Evolutionary conservation across 192 early-diverging fungal species (phyloP).

Genomic region (Phlyctochytrium bullatum): DNA sequence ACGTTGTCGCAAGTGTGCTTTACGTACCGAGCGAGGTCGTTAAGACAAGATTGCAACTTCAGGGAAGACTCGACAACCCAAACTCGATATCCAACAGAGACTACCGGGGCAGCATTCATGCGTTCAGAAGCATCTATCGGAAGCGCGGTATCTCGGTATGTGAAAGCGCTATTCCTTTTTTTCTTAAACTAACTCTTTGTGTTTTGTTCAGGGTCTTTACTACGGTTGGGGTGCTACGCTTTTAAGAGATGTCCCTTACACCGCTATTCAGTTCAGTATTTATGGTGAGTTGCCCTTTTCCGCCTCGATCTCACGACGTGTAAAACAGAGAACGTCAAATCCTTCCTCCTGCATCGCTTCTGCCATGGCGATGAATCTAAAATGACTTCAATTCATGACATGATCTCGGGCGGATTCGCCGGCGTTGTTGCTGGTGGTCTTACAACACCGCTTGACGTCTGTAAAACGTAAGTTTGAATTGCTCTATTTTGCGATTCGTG

Average conservation of each 20-base stretch:
- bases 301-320: neutral
- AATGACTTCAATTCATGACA: conserved; percentile 21
- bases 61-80: conserved; percentile 76
- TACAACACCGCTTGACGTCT: conserved; percentile 42
- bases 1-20: conserved; percentile 21
- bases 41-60: conserved; percentile 89
- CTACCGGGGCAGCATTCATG: conserved; percentile 65
- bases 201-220: conserved; percentile 41
- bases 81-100: conserved; percentile 72
- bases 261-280: conserved; percentile 42
- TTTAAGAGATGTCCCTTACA: conserved; percentile 39
- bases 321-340: conserved; percentile 17
- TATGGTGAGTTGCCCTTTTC: conserved; percentile 25
- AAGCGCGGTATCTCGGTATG: conserved; percentile 1
- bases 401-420: conserved; percentile 24
- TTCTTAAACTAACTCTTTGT: neutral
- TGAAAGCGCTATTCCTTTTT: conserved; percentile 13
- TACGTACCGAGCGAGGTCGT: conserved; percentile 53
- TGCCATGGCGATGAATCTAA: conserved; percentile 3
- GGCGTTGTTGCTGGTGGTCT: conserved; percentile 33
- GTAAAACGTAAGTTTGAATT: conserved; percentile 31
- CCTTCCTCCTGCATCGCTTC: neutral
- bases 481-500: too few species aligned
- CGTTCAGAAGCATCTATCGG: conserved; percentile 36
- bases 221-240: conserved; percentile 42